These are phyloP conservation scores for Aspergillus kassunensis DNA, from an alignment of 495 filamentous ascomycete genomes.

Conservation along the genomic window DNA sequence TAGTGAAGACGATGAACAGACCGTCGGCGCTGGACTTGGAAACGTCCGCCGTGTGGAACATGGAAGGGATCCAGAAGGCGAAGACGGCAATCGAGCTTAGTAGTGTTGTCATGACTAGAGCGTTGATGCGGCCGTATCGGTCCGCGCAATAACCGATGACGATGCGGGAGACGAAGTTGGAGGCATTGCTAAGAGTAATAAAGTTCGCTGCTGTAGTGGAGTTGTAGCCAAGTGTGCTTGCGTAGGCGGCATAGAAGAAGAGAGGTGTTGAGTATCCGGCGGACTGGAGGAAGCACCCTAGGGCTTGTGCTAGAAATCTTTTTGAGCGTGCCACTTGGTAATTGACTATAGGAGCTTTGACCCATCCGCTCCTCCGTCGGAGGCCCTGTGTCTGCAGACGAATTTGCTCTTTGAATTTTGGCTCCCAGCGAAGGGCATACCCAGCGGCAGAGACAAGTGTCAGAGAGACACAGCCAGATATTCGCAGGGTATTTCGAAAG, in stretches of 20 bases:
- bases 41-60: constrained; percentile 21
- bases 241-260: constrained; percentile 43
- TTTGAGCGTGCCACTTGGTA: constrained; percentile 34
- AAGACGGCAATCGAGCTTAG: constrained; percentile 42
- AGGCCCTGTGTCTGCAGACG: constrained; percentile 23
- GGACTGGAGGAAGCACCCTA: constrained; percentile 40
- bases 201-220: constrained; percentile 38
- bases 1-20: constrained; percentile 50
- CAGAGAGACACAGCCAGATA: constrained; percentile 43
- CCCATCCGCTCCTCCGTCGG: constrained; percentile 16
- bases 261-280: constrained; percentile 41
- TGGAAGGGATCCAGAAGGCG: constrained; percentile 46
- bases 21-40: constrained; percentile 21
- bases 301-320: constrained; percentile 37
- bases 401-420: constrained; percentile 36
- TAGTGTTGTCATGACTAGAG: constrained; percentile 46
- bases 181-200: constrained; percentile 51
- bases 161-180: constrained; percentile 51
- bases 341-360: constrained; percentile 33
- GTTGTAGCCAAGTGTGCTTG: constrained; percentile 38
- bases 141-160: constrained; percentile 47
- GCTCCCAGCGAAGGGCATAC: constrained; percentile 39
- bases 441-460: constrained; percentile 45
- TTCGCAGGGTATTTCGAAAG: constrained; percentile 49
- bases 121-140: constrained; percentile 50